phyloP scores from a whole-genome alignment of 2,329 filamentous ascomycete species.

The Talaromyces sp. region DNA sequence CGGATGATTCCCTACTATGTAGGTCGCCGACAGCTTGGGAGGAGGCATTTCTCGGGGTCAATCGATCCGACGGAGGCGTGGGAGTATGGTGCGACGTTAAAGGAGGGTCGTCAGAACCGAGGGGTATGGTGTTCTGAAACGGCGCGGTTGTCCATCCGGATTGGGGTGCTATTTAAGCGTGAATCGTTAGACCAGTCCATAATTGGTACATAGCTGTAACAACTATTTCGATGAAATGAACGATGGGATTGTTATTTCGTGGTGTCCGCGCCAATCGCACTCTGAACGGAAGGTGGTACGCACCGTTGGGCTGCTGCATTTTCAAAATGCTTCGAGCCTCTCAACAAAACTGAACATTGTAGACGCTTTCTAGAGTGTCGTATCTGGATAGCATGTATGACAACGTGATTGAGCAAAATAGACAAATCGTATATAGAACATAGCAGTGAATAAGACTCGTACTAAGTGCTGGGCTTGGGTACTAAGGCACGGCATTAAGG shows the following conservation, averaged over 20 bases:
- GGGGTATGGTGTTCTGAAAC: conserved; percentile 37
- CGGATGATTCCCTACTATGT: conserved; percentile 42
- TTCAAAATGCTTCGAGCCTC: conserved; percentile 11
- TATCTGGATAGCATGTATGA: not conserved
- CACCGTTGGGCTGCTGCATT: conserved; percentile 14
- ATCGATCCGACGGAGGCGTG: conserved; percentile 34
- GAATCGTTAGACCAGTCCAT: not conserved
- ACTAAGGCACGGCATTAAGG: not conserved
- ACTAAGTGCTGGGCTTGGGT: not conserved
- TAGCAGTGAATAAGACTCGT: not conserved
- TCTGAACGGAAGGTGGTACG: conserved; percentile 2
- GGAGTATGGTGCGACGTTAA: conserved; percentile 35
- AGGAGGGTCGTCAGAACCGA: conserved; percentile 37
- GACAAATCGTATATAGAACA: not conserved
- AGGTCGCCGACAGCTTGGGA: conserved; percentile 34
- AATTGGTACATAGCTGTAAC: not conserved
- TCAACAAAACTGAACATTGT: conserved; percentile 5
- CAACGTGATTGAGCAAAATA: not conserved
- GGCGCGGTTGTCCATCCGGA: conserved; percentile 34
- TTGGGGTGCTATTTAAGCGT: conserved; percentile 19
- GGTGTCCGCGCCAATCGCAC: not conserved
- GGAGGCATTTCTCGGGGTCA: conserved; percentile 34
- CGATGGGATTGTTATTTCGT: not conserved
- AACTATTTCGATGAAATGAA: not conserved
- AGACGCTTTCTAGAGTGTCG: not conserved